A percentile compares a stretch with the other conserved stretches of the same genome.
phyloP scores from a whole-genome alignment of 805 yeast species.

The Ogataea sp. region DNA sequence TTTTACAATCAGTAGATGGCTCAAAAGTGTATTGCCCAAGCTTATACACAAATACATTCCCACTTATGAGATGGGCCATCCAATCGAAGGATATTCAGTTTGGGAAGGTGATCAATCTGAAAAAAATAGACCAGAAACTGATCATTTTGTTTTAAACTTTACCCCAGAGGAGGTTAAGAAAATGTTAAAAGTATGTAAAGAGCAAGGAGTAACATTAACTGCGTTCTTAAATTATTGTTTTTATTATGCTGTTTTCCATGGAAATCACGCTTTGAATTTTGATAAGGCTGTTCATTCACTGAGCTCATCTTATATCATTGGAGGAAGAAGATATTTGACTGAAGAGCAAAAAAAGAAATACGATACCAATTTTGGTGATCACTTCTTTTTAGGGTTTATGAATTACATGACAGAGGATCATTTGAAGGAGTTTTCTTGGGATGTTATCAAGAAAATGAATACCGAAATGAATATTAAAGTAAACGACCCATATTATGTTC shows the following conservation, averaged over 20 bases:
- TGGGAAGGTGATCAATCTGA: neutral
- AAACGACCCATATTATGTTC: neutral
- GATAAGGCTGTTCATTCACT: neutral
- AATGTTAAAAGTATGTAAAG: neutral
- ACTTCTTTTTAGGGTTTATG: neutral
- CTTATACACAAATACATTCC: neutral
- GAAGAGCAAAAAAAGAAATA: neutral
- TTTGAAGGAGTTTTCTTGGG: conserved; percentile 1
- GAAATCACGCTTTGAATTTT: neutral
- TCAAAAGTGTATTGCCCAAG: neutral
- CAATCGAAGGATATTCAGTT: neutral
- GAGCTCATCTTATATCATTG: neutral
- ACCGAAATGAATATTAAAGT: neutral
- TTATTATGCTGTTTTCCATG: neutral
- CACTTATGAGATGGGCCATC: neutral
- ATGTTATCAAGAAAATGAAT: neutral
- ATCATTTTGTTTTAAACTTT: neutral
- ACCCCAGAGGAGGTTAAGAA: neutral
- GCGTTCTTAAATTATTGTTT: neutral
- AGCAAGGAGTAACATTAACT: neutral
- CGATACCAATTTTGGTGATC: neutral
- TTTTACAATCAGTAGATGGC: neutral
- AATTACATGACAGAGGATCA: neutral
- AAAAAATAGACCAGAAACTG: neutral
- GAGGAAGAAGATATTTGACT: neutral